Conservation (phyloP, 805 yeast species). For the Kluyveromyces nonfermentans region DNA sequence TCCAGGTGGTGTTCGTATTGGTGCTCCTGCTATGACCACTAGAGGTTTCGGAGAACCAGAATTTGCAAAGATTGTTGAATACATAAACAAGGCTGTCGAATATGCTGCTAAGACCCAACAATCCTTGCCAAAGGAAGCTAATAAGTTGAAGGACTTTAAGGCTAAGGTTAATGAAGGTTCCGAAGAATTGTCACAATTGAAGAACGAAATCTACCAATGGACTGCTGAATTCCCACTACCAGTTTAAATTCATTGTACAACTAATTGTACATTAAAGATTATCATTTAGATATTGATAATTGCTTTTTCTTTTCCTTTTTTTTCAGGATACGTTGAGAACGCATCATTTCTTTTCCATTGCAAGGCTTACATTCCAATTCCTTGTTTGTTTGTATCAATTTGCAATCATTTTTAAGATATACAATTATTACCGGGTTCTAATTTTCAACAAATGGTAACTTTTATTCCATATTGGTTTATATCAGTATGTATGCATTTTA, state of each 20-base stretch:
- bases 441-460: constrained; percentile 5
- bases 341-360: neutral
- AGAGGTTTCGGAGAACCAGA: constrained; percentile 90
- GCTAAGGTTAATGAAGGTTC: constrained; percentile 63
- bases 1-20: constrained; percentile 96
- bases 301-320: neutral
- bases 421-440: constrained; percentile 2
- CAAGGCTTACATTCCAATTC: neutral
- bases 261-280: neutral
- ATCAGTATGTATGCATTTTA: neutral
- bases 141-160: constrained; percentile 94
- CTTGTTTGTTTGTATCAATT: neutral
- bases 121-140: constrained; percentile 80
- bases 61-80: constrained; percentile 68
- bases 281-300: neutral
- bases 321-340: too few species aligned
- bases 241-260: constrained; percentile 29
- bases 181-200: constrained; percentile 56
- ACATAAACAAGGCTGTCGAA: constrained; percentile 70
- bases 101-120: constrained; percentile 70
- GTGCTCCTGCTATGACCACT: constrained; percentile 98
- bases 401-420: neutral
- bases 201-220: constrained; percentile 80
- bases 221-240: constrained; percentile 78
- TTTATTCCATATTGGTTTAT: neutral